Base-by-base conservation (phyloP, 1,284 basidiomycete species). In the Rhodotorula sp. region DNA sequence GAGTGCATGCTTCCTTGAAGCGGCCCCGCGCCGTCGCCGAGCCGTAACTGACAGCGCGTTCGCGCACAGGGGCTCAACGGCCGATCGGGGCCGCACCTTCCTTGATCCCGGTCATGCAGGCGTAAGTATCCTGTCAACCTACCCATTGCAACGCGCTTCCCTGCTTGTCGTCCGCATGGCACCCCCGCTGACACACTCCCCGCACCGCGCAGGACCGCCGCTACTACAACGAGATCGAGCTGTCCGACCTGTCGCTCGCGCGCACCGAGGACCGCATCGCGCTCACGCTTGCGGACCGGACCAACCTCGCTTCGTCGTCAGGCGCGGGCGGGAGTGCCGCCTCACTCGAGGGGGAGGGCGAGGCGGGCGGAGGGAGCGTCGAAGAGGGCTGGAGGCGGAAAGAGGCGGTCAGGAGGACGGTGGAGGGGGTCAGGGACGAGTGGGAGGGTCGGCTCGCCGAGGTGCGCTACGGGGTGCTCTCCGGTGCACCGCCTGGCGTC, bases 171-270 rank as follows among this genome's bases (percentile, higher is more conserved):
- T n/a, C n/a, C n/a, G n/a, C n/a, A n/a, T n/a, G n/a, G n/a, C n/a
- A 23, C 17, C 2, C 46, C 21, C 42, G 4, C 50, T 25, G 23
- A 5, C 50, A 7, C 41, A 2, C 16, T 10, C 8, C n/a, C 1
- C 13, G 10, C 34, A 34, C 34, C 41, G 19, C 34, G 25, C 66
- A 77, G 76, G 71, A 68, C 77, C 79, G 77, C 70, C 83, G 83
- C 56, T 82, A 84, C 57, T 90, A 90, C 72, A 82, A 86, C 16
- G 89, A 92, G 78, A 90, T 98, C 70, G 91, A 94, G 71, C 85
- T 96, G 25, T 90, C 92, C 64, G 96, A 98, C 79, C 84, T 99
- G 44, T 88, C 76, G 89, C 90, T 62, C 85, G 87, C 9, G 85
- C 88, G 64, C 79, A 84, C 1, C 85, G 88, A 0, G 2, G 80